Percentiles rank a stretch among this genome's conserved stretches.
These are phyloP conservation scores for Calonectria fujianensis DNA, from an alignment of 2,329 filamentous ascomycete genomes.

Conservation along the genomic window DNA sequence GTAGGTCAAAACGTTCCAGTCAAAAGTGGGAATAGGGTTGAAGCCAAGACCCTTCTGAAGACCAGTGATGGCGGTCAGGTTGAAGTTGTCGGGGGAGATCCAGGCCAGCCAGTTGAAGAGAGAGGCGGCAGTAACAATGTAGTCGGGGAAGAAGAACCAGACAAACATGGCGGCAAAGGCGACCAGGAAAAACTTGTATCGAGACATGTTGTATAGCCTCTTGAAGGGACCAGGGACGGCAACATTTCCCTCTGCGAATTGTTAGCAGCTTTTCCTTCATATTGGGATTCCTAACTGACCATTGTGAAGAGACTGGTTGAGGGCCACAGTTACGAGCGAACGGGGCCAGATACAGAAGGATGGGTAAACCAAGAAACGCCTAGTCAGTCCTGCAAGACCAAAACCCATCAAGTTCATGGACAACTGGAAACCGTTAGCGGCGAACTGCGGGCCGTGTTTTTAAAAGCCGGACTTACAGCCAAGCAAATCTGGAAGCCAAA, in stretches of 20 bases:
- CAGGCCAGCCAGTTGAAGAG: constrained; percentile 75
- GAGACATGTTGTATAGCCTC: constrained; percentile 67
- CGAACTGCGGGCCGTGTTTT: background rate
- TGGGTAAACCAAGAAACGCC: constrained; percentile 72
- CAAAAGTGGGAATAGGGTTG: constrained; percentile 68
- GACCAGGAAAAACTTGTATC: constrained; percentile 71
- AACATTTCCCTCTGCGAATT: constrained; percentile 58
- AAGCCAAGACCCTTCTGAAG: constrained; percentile 68
- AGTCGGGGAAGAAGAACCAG: constrained; percentile 76
- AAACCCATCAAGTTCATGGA: constrained; percentile 74
- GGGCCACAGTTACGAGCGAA: constrained; percentile 69
- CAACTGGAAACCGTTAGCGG: constrained; percentile 62
- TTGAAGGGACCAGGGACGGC: constrained; percentile 65
- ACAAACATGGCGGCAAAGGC: constrained; percentile 72
- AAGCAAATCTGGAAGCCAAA: constrained; percentile 68
- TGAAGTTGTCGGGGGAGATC: constrained; percentile 69
- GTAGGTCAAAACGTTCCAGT: constrained; percentile 69
- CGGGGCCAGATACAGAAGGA: constrained; percentile 73
- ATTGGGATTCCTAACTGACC: background rate
- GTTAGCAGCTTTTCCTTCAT: background rate
- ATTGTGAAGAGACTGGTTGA: constrained; percentile 58
- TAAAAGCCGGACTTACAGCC: background rate
- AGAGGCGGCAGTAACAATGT: constrained; percentile 70
- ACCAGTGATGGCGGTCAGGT: constrained; percentile 65
- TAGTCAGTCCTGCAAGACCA: constrained; percentile 70